A percentile compares a stretch with the other conserved stretches of the same genome.
phyloP scores from a whole-genome alignment of 1,284 basidiomycete species.

The Retiboletus flavoniger region DNA sequence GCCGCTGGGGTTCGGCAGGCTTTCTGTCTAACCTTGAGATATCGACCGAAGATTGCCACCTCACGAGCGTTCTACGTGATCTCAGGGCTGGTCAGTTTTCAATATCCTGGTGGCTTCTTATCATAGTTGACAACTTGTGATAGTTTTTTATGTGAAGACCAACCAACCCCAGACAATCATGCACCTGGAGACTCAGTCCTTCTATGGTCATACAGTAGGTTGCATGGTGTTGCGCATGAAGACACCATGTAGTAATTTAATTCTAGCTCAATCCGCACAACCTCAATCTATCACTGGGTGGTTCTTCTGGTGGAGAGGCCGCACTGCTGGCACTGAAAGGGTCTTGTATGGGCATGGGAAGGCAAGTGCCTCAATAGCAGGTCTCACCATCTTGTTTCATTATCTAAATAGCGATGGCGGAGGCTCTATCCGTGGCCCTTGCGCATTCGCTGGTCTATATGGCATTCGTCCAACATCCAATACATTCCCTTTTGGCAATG shows the following conservation, averaged over 20 bases:
- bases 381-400: background rate
- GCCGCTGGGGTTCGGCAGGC: conserved; percentile 45
- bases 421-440: conserved; percentile 42
- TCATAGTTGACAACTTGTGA: background rate
- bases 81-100: conserved; percentile 36
- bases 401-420: conserved; percentile 22
- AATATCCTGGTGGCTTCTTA: background rate
- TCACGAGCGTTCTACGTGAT: conserved; percentile 29
- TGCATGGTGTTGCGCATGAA: background rate
- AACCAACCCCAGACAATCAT: conserved; percentile 45
- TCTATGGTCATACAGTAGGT: conserved; percentile 43
- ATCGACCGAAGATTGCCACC: conserved; percentile 26
- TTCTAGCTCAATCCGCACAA: conserved; percentile 46
- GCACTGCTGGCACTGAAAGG: conserved; percentile 52
- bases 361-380: conserved; percentile 33
- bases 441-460: conserved; percentile 42
- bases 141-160: conserved; percentile 49
- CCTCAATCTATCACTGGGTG: conserved; percentile 44
- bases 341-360: conserved; percentile 53
- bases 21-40: conserved; percentile 28
- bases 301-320: conserved; percentile 53
- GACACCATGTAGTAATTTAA: background rate
- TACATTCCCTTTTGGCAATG: conserved; percentile 36
- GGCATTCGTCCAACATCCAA: conserved; percentile 47
- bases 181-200: conserved; percentile 37